Base-by-base conservation (phyloP, 192 early-diverging fungal species). In the Rhizophagus prolifer region DNA sequence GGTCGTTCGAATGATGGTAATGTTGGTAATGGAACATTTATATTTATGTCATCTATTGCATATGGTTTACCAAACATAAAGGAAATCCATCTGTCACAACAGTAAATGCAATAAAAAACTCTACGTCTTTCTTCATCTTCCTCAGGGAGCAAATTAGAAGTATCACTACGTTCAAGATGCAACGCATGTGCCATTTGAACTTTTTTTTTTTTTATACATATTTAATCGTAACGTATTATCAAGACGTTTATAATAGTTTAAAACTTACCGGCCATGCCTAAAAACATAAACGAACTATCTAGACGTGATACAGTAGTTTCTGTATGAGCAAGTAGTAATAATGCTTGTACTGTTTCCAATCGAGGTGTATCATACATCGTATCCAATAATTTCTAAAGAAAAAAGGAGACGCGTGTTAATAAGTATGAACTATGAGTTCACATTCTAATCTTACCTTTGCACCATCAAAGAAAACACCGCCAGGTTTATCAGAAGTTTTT, bases 101-200 rank as follows among this genome's bases (percentile, higher is more conserved):
- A 58, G 59, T 76, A 76, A 21, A 76, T n/a, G 58, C 75, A 76
- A 58, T 76, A 76, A 68, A 76, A 76, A 8, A 76, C 65, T 31
- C 75, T 47, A 34, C 65, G 36, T 14, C 75, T 76, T 41, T 76
- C 75, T 44, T 76, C 75, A 30, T 76, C 65, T 19, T 68, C 75
- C 41, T 66, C 75, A 9, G 30, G 46, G 16, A 30, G 23, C 4
- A 58, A 31, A 21, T 54, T 54, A 44, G 50, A 25, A 50, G 28
- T 5, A 2, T 69, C 75, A 16, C 58, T 44, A 14, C 62, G 63
- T 25, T 25, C 38, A 46, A 76, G 62, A 4, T 61, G 26, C 30
- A 76, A 60, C 30, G 30, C 13, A 59, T 76, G n/a, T 16, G 75
- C 13, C 75, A 76, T 76, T 68, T 67, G 63, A 9, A 76, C 75